Evolutionary conservation across 164 flowering plant species (phyloP).

Genomic region (Aristolochia californica): DNA sequence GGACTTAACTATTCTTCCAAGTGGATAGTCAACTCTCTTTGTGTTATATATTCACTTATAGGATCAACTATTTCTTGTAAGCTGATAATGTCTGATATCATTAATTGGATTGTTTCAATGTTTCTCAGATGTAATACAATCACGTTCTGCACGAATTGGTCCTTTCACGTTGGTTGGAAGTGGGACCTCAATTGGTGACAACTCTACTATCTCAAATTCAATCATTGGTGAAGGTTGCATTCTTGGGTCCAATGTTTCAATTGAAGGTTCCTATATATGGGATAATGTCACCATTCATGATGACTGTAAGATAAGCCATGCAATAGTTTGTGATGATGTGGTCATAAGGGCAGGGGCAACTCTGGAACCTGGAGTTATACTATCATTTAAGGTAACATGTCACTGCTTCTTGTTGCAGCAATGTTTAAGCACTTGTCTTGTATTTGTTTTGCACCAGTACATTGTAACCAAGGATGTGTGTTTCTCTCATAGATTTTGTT

Average conservation of each 20-base stretch:
- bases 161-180: conserved; percentile 70
- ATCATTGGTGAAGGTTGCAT: conserved; percentile 73
- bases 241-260: conserved; percentile 78
- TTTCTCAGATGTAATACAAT: conserved; percentile 45
- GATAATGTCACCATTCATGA: conserved; percentile 79
- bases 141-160: conserved; percentile 70
- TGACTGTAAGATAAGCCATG: conserved; percentile 68
- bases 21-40: too few relatives aligned
- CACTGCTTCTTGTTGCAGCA: background rate
- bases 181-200: conserved; percentile 56
- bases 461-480: background rate
- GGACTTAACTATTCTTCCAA: too few relatives aligned
- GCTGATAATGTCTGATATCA: too few relatives aligned
- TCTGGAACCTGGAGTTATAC: conserved; percentile 73
- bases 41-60: too few relatives aligned
- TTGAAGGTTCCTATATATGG: conserved; percentile 92
- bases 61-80: too few relatives aligned
- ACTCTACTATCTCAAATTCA: conserved; percentile 58
- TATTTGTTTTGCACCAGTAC: background rate
- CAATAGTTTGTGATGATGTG: conserved; percentile 86
- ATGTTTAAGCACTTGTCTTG: background rate
- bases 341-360: conserved; percentile 61
- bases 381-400: conserved; percentile 68
- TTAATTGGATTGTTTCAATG: background rate
- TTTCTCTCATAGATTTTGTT: background rate